phyloP scores from a whole-genome alignment of 768 basidiomycete species.

The Lactarius psammicola region DNA sequence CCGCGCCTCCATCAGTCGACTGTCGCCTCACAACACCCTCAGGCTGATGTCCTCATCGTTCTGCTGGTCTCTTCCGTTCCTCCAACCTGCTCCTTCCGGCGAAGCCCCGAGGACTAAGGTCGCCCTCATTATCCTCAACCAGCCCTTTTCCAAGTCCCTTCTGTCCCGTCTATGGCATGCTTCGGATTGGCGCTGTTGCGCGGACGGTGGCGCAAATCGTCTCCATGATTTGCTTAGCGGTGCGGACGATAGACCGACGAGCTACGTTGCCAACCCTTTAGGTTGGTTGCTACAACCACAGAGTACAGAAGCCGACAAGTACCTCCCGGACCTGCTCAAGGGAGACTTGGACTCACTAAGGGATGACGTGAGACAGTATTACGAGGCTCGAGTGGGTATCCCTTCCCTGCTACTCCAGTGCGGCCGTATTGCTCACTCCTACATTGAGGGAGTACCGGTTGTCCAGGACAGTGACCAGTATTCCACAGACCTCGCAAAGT shows the following conservation, averaged over 20 bases:
- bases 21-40: not conserved
- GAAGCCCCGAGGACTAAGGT: slow-evolving; percentile 11
- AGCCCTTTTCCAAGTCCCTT: slow-evolving; percentile 69
- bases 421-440: not conserved
- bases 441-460: slow-evolving; percentile 61
- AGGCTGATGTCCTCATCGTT: slow-evolving; percentile 12
- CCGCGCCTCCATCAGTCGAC: not conserved
- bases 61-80: slow-evolving; percentile 23
- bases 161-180: slow-evolving; percentile 53
- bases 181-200: slow-evolving; percentile 42
- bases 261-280: slow-evolving; percentile 1
- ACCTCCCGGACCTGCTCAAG: slow-evolving; percentile 82
- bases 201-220: slow-evolving; percentile 61
- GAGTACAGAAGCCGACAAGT: slow-evolving; percentile 42
- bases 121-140: slow-evolving; percentile 87
- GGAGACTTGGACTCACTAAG: slow-evolving; percentile 92
- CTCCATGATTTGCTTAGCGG: slow-evolving; percentile 53
- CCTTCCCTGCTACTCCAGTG: not conserved
- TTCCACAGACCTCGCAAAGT: slow-evolving; percentile 97
- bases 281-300: slow-evolving; percentile 1
- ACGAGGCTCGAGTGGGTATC: slow-evolving; percentile 52
- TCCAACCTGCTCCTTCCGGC: slow-evolving; percentile 5
- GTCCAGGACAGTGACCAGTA: slow-evolving; percentile 69
- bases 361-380: slow-evolving; percentile 68
- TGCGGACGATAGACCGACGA: not conserved